Base-by-base conservation (phyloP, 345 rosid genomes). In the Sonneratia caseolaris region DNA sequence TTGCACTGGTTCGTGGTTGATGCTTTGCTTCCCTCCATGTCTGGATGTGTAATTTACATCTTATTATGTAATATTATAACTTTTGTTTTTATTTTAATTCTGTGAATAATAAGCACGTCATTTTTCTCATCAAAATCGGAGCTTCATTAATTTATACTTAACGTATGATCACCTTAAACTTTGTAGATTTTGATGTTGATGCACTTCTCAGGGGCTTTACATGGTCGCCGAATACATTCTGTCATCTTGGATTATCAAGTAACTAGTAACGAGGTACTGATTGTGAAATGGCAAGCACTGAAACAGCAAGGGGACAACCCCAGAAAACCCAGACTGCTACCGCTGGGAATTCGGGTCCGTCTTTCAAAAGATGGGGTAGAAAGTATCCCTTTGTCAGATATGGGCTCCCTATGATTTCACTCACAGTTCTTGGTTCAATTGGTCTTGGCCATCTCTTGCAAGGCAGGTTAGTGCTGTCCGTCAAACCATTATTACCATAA, bases 341-440 rank as follows among this genome's bases (percentile, higher is more conserved):
- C 21, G 27, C 80, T 37, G 65, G 69, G 59, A 32, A 74, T 65
- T 53, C 51, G 6, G 66, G 71, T 55, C 49, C 80, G 2, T 81
- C 83, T n/a, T 90, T 88, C 78, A 92, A 79, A 77, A 84, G 96
- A 70, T 94, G 91, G 97, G 97, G 97, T 65, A 84, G 97, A 76
- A 87, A 77, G 78, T 70, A 95, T 72, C 98, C 99, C 2, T 89
- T 95, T 82, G 57, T 95, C 48, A 79, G 98, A 81, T 92, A 92
- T 72, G 99, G 99, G 51, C 87, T 95, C 73, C 98, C 99, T 1
- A 90, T 92, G 97, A 92, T 95, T 72, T 95, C 96, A 6, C 89
- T 95, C 70, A 92, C 97, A 0, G 93, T 90, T 14, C 78, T 87
- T 53, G 99, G 97, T 35, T 85, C 96, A 7, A 59, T 89, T 7